Evolutionary conservation across 495 filamentous ascomycete species (phyloP), one percentile per base, ranked within the genome.

Genomic region (Neurospora tetraspora): DNA sequence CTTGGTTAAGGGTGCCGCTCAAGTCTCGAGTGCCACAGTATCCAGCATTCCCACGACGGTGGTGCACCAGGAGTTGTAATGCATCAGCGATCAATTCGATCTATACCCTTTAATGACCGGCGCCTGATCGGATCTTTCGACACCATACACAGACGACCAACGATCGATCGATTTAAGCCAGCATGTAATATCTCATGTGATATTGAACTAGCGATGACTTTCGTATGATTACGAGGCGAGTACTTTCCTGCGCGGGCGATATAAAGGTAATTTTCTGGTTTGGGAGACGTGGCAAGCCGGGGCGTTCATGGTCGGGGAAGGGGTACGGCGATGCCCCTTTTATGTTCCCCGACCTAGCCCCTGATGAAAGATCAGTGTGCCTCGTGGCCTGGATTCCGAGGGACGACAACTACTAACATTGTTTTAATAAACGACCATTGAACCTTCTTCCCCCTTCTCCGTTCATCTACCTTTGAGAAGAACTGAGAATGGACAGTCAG

Each of bases 11-110:
- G 73, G 72, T n/a, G 69, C 74, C 23, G 77, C 77, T 36, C 69
- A 68, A 42, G 43, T 68, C 73, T 53, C 68, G 27, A 70, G 38
- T 38, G 12, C 70, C n/a, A 69, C 74, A 9, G 45, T 72, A 11
- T 65, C 75, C 16, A 65, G 53, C 53, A 65, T 65, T 18, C 53
- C 53, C 14, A 65, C 53, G 12, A 71, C 71, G 20, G 70, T 75
- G 23, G 72, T 73, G 68, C 84, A 83, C 74, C 82, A 82, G 47
- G 84, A 86, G 74, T 74, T 86, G 77, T 86, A 79, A 78, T 73
- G 72, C 53, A 34, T 27, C 27, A 65, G 5, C 53, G 3, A 65
- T 14, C 12, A 8, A 69, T 72, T 37, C 70, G 40, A 69, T 20
- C 68, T 34, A 70, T 42, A 73, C 40, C 45, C 70, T 39, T 61